Evolutionary conservation across 345 rosid species (phyloP).

Genomic region (Gossypium australe): DNA sequence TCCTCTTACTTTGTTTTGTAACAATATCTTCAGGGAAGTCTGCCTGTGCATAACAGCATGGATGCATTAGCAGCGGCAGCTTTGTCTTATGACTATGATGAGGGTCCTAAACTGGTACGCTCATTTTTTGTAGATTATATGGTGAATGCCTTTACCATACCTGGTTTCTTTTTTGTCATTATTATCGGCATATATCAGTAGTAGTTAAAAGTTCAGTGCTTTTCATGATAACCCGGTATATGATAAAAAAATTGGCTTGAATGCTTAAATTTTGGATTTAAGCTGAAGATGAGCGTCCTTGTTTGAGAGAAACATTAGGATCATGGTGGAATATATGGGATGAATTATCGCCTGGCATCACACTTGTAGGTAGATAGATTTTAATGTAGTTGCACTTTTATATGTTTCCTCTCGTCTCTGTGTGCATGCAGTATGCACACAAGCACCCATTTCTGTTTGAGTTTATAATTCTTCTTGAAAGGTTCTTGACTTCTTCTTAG

Average conservation of each 20-base stretch:
- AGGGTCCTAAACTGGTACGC: conserved; percentile 83
- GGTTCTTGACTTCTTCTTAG: not conserved
- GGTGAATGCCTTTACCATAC: not conserved
- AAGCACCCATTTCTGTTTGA: not conserved
- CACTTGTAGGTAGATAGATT: not conserved
- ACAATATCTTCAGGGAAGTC: conserved; percentile 46
- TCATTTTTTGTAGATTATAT: conserved; percentile 6
- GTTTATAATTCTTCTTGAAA: not conserved
- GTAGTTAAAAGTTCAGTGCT: not conserved
- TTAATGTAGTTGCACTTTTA: not conserved
- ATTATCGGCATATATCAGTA: not conserved
- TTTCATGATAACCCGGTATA: not conserved
- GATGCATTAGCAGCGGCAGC: conserved; percentile 96
- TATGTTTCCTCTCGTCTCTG: not conserved
- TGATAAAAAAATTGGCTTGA: not conserved
- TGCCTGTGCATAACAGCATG: conserved; percentile 92
- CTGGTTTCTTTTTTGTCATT: not conserved
- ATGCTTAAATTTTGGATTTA: not conserved
- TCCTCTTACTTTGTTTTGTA: conserved; percentile 7
- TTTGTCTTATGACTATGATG: conserved; percentile 67
- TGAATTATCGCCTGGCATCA: not conserved
- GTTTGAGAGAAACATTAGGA: not conserved
- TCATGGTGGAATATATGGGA: not conserved
- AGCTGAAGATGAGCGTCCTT: not conserved
- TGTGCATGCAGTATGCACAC: not conserved